Base-by-base conservation (phyloP, 768 basidiomycete species). In the Fistulinella prunicolor region DNA sequence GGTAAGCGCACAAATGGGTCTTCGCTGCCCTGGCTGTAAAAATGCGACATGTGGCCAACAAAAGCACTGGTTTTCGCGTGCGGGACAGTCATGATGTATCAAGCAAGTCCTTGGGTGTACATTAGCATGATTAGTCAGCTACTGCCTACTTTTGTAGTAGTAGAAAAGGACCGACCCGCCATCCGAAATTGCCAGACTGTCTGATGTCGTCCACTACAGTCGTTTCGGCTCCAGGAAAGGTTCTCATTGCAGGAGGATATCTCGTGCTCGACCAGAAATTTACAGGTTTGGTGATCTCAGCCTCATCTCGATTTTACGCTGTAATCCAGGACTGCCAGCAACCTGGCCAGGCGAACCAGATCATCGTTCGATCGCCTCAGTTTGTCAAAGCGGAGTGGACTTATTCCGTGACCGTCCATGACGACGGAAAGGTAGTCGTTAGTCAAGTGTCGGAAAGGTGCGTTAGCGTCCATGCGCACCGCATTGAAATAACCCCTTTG, bases 201-300 rank as follows among this genome's bases (percentile, higher is more conserved):
- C 54, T 46, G 47, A 82, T 80, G 77, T 53, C 71, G 54, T 61
- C 59, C 59, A 64, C 78, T 39, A 91, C 88, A 24, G 78, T 87
- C 43, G 80, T 96, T 51, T 97, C 94, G 28, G 81, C 94, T 1
- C 90, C 95, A 9, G 95, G 95, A 53, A 99, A 99, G 69, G 94
- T 96, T 42, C 79, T 99, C 46, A 67, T 96, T 46, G 92, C 94
- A 9, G 96, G 96, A 2, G 96, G 96, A 2, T 99, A 98, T 72
- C 88, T 99, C 54, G 92, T 99, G 23, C 86, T 98, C 52, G 94
- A 98, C 68, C 85, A 81, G 17, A 70, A 76, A 6, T 92, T 89
- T 63, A 82, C 86, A 24, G 96, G 95, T 42, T 70, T 90, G 50
- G 94, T 94, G 38, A 79, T 98, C 38, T 90, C 93, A 1, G 94